phyloP scores from a whole-genome alignment of 768 basidiomycete species.

The Xerocomellus intermedius region DNA sequence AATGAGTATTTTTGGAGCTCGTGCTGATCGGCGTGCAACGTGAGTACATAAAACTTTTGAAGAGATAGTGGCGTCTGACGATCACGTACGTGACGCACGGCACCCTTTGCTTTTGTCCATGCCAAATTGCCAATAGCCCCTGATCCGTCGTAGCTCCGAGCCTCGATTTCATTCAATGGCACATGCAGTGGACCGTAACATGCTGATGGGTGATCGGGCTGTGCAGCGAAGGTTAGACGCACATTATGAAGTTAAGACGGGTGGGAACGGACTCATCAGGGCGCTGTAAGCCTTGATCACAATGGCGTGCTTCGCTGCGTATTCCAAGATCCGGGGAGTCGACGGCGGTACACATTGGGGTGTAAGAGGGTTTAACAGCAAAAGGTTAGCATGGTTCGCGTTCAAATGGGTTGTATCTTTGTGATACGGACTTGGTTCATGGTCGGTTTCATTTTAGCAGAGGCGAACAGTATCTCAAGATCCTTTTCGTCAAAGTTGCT shows the following conservation, averaged over 20 bases:
- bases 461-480: slow-evolving; percentile 51
- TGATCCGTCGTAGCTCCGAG: slow-evolving; percentile 59
- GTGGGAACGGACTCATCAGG: slow-evolving; percentile 46
- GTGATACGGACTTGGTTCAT: slow-evolving; percentile 57
- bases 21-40: slow-evolving; percentile 37
- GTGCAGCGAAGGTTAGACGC: neutral
- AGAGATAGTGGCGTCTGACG: neutral
- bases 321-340: slow-evolving; percentile 55
- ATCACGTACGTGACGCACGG: slow-evolving; percentile 55
- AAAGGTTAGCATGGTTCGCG: neutral
- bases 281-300: slow-evolving; percentile 71
- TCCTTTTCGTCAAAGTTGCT: slow-evolving; percentile 64
- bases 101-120: slow-evolving; percentile 70
- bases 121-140: slow-evolving; percentile 50
- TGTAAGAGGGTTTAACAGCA: slow-evolving; percentile 57
- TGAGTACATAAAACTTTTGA: no score
- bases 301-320: slow-evolving; percentile 54
- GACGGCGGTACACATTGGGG: slow-evolving; percentile 61
- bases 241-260: neutral
- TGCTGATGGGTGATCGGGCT: slow-evolving; percentile 60
- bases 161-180: slow-evolving; percentile 50
- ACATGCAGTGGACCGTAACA: slow-evolving; percentile 64
- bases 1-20: slow-evolving; percentile 60
- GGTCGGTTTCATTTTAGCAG: slow-evolving; percentile 60
- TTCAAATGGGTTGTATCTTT: neutral